Evolutionary conservation across 805 yeast genomes (phyloP), one percentile per base, ranked within the genome.

Genomic region (Saccharomycopsis schoenii): DNA sequence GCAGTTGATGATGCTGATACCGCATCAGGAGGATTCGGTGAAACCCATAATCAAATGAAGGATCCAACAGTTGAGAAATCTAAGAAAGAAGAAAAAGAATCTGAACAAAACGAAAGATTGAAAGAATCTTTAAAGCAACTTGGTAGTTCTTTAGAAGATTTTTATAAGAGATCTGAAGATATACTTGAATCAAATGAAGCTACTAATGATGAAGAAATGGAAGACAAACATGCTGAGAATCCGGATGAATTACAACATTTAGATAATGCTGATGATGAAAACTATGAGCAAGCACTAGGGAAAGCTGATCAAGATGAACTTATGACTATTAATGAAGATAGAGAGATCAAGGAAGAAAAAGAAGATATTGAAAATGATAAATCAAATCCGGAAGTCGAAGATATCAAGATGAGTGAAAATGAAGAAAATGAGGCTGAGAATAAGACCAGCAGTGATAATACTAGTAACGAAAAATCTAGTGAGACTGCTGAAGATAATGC

Each of bases 71-170:
- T 67, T 17, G 64, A 73, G 42, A 68, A 71, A 47, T 74, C 79
- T 61, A 76, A 79, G 39, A 77, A 78, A 52, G 74, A 79, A 55
- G 73, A 77, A 51, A 70, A 72, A 19, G 70, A 77, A 34, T 73
- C 74, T 50, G 68, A 71, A 17, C 70, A 77, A 11, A 76, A 78
- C 36, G 85, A 86, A 58, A 80, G 80, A 67, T 90, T 89, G 50
- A 80, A 81, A 61, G 91, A 90, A 67, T 83, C 96, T 0, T 76
- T 93, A 73, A 88, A 88, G 70, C 91, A 91, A 70, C 78, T 94
- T 14, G 98, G 99, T 58, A 97, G 92, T 72, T 83, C 96, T 0
- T 71, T 92, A 74, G 89, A 93, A 67, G 97, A 92, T 69, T 93
- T 88, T 74, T 96, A 93, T 70, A 87, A 89, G 70, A 86, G 97